phyloP scores from a whole-genome alignment of 179 eudicot species.

The Actinidia arguta region DNA sequence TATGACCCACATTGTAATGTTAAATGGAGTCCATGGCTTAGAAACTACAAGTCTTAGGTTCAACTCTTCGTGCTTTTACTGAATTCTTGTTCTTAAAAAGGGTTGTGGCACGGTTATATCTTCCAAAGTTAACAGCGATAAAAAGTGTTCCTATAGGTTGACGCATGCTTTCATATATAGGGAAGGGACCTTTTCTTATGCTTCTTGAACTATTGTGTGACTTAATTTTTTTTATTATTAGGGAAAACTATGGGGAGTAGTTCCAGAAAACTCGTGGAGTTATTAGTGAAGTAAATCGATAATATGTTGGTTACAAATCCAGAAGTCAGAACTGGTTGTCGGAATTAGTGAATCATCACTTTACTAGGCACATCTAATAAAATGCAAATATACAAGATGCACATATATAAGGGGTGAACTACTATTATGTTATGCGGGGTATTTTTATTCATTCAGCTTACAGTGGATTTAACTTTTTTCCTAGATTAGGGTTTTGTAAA shows the following conservation, averaged over 20 bases:
- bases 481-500: background rate
- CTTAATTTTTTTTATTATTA: too few relatives aligned
- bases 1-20: background rate
- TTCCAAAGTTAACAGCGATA: too few relatives aligned
- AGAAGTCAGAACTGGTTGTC: background rate
- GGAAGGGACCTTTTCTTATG: too few relatives aligned
- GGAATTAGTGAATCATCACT: background rate
- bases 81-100: background rate
- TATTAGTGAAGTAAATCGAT: background rate
- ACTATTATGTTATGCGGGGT: background rate
- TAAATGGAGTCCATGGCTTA: too few relatives aligned
- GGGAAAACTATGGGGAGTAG: too few relatives aligned
- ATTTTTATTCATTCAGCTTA: background rate
- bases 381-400: background rate
- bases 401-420: too few relatives aligned
- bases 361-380: background rate
- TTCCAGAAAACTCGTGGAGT: too few relatives aligned
- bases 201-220: too few relatives aligned
- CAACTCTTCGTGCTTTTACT: background rate
- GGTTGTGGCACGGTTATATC: too few relatives aligned
- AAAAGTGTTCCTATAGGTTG: too few relatives aligned
- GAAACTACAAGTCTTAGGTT: background rate
- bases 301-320: background rate
- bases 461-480: background rate
- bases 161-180: too few relatives aligned